Base-by-base conservation (phyloP, 768 basidiomycete genomes). In the Neoboletus brunneissimus region DNA sequence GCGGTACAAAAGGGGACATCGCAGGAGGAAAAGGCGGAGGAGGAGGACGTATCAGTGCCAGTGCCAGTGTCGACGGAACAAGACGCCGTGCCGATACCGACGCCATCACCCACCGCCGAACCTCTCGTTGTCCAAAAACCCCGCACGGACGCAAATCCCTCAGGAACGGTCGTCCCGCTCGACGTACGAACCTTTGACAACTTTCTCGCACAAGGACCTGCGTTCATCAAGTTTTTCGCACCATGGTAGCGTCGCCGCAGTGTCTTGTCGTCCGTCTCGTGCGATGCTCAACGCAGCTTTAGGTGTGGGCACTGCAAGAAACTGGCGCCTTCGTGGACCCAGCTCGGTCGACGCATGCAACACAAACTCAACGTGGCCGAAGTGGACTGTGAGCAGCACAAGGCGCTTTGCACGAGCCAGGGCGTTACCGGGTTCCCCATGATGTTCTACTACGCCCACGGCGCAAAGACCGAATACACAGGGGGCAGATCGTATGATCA, bases 281-380 rank as follows among this genome's bases (percentile, higher is more conserved):
- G 5, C 12, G 16, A 12, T 27, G 43, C 50, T 63, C 6, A 60
- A 59, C 18, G 0, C 4, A 6, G 15, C 13, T 2, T 27, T 38
- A 83, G 82, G 91, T 98, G 95, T 69, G 91, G 91, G 5, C 95
- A 98, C 73, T 99, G 96, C 81, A 95, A 97, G 76, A 91, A 91
- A 67, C 79, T 98, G 2, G 91, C 91, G 0, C 94, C 87, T 50
- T 79, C 76, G 0, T 98, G 94, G 91, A 75, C 75, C 1, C 77
- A 88, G 48, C 81, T 99, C 4, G 95, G 91, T 0, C 71, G 74
- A 48, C 74, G 75, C 22, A 85, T 95, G 80, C 81, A 87, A 61
- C 76, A 79, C 57, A 85, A 85, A 47, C 76, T 95, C 31, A 88
- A 82, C 38, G 75, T 99, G 10, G 94, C 86, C 3, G 86, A 96